Base-by-base conservation (phyloP, 306 rosid genomes). In the Echinosophora koreensis region DNA sequence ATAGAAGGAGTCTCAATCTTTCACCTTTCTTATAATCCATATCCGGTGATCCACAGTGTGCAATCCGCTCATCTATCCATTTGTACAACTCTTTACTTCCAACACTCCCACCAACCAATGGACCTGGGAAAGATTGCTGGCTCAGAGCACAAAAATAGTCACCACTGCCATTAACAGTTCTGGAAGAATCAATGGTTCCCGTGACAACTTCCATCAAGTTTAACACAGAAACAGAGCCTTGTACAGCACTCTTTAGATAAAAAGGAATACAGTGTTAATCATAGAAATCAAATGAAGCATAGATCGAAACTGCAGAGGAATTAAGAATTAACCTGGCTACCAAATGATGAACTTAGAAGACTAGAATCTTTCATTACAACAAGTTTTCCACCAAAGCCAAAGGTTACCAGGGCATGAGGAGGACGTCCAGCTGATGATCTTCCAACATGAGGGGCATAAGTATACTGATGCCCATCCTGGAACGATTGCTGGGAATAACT, bases 361-460 rank as follows among this genome's bases (percentile, higher is more conserved):
- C 86, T 77, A 57, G 72, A 79, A 73, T 84, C 90, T 73, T 91
- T 93, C 97, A 88, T 85, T 58, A 93, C 85, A 22, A 93, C 65
- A 83, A 93, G 95, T 80, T 93, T 93, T 69, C 98, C 98, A 17
- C 98, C 98, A 81, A 93, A 93, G 22, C 98, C 98, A 52, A 93
- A 93, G 50, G 97, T 84, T 56, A 81, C 97, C 27, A 93, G 64
- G 47, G 97, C 92, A 78, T 93, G 98, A 51, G 90, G 89, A 77
- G 98, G 97, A 72, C 97, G 98, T 37, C 95, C 95, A 63, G 82
- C 90, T 14, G 90, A 88, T 68, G 98, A 86, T 83, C 89, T 86
- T 80, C 84, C 90, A 17, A 18, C 86, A 66, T 64, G 81, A 61
- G 89, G 81, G 84, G 92, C 84, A 85, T 80, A 71, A 32, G 97